Evolutionary conservation across 1,284 basidiomycete species (phyloP).

Genomic region (Lignosus rhinocerotis): DNA sequence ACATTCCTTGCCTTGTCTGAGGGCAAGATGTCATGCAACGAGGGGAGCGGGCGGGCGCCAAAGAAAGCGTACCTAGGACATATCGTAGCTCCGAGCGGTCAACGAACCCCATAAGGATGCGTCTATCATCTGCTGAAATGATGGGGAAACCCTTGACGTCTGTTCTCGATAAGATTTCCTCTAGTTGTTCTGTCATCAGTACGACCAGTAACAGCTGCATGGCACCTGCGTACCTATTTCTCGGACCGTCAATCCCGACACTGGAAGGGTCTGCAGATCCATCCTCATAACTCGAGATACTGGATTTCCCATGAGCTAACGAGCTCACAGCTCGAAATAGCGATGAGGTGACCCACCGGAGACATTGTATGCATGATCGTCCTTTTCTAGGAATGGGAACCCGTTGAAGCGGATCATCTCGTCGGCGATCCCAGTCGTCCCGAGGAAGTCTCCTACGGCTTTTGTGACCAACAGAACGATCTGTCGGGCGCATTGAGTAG

Average conservation of each 20-base stretch:
- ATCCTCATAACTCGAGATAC: slow-evolving; percentile 90
- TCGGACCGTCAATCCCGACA: slow-evolving; percentile 73
- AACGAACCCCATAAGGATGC: slow-evolving; percentile 85
- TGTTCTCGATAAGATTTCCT: slow-evolving; percentile 67
- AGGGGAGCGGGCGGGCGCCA: no score
- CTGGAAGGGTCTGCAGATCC: slow-evolving; percentile 73
- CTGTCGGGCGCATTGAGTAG: slow-evolving; percentile 40
- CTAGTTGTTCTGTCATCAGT: slow-evolving; percentile 39
- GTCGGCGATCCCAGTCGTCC: slow-evolving; percentile 92
- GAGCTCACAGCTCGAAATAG: not conserved
- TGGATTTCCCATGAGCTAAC: slow-evolving; percentile 30
- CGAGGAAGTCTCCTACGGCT: slow-evolving; percentile 94
- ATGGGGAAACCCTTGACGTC: slow-evolving; percentile 93
- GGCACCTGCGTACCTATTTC: slow-evolving; percentile 67
- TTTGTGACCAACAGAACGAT: slow-evolving; percentile 97
- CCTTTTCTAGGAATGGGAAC: slow-evolving; percentile 94
- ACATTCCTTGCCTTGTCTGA: slow-evolving; percentile 72
- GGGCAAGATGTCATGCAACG: not conserved
- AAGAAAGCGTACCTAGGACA: slow-evolving; percentile 66
- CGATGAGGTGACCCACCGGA: slow-evolving; percentile 58
- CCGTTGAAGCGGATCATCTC: slow-evolving; percentile 98
- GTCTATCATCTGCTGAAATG: slow-evolving; percentile 57
- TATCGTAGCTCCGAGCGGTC: slow-evolving; percentile 84
- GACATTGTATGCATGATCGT: slow-evolving; percentile 89
- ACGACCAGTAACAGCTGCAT: not conserved